Base-by-base conservation (phyloP, 345 rosid genomes). In the Chamaenerion angustifolium region DNA sequence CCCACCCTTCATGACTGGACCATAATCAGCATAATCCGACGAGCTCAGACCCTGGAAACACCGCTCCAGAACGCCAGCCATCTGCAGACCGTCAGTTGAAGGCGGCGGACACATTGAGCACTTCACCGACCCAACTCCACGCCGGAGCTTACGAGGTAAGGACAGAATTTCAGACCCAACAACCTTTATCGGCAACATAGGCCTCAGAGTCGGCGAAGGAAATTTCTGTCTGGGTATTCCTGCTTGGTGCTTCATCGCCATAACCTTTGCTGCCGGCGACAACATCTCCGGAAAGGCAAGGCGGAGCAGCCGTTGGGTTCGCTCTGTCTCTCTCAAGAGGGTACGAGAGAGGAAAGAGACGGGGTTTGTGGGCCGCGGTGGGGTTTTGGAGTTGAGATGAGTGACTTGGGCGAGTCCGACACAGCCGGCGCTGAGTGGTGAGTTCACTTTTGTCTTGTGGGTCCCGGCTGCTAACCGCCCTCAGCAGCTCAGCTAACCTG, bases 1-100 rank as follows among this genome's bases (percentile, higher is more conserved):
- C 9, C 68, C 69, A 41, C 82, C 82, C 68, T 80, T 87, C 95
- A 92, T 92, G 49, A 72, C 67, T 12, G 95, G 93, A n/a, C 79
- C 81, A 37, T 54, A 60, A 56, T 64, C 79, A 8, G 61, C 59
- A 53, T 70, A 66, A 57, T 64, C 55, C 6, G 60, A 52, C 40
- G 79, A 59, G 15, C 69, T 48, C 2, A 77, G 68, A 8, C 76
- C 64, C 27, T 31, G 42, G 62, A 73, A 82, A 69, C 86, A 79
- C 16, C 83, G 72, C 63, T 92, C 98, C 31, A 92, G 71, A 18
- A 64, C 55, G 11, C 66, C 71, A 8, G 71, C 45, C 12, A 63
- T 45, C 25, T 66, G 58, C 9, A 65, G 83, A 12, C 68, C 55
- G 64, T 71, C 10, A 23, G 40, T 43, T 37, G 16, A 12, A 7